These are phyloP conservation scores for Luffa acutangula DNA, from an alignment of 306 rosid genomes.

Conservation along the genomic window DNA sequence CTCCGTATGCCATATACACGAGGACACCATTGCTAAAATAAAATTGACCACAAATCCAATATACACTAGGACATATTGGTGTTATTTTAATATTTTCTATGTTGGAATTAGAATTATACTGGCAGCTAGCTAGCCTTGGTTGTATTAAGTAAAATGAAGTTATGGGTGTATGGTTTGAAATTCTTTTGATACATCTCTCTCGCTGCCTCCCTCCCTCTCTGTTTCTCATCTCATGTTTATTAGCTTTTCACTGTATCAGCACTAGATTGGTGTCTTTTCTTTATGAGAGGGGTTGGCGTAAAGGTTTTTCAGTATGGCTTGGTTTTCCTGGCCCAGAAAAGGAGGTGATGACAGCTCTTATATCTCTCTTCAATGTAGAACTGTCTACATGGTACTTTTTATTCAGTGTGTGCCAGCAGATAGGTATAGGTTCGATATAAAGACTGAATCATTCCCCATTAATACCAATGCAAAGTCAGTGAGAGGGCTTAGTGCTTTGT, in stretches of 20 bases:
- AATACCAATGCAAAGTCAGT: neutral
- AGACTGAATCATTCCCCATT: neutral
- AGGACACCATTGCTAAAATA: neutral
- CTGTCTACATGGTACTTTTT: neutral
- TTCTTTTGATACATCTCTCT: neutral
- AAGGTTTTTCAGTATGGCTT: slow-evolving; percentile 48
- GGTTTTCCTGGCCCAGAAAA: slow-evolving; percentile 92
- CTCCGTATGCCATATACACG: neutral
- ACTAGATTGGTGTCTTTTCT: slow-evolving; percentile 61
- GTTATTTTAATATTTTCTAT: neutral
- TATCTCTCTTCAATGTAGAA: neutral
- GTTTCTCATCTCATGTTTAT: slow-evolving; percentile 11
- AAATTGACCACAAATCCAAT: neutral
- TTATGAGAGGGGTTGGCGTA: slow-evolving; percentile 99
- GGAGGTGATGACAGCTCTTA: slow-evolving; percentile 49
- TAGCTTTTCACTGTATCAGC: slow-evolving; percentile 42
- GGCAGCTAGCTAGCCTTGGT: neutral
- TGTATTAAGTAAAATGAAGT: neutral
- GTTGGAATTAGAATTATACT: neutral
- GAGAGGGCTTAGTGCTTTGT: neutral
- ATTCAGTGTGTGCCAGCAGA: too few species aligned
- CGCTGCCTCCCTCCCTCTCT: neutral
- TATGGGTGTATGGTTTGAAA: neutral
- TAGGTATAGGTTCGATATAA: neutral
- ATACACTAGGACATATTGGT: neutral